phyloP scores from a whole-genome alignment of 345 rosid species.

The Pistacia atlantica region DNA sequence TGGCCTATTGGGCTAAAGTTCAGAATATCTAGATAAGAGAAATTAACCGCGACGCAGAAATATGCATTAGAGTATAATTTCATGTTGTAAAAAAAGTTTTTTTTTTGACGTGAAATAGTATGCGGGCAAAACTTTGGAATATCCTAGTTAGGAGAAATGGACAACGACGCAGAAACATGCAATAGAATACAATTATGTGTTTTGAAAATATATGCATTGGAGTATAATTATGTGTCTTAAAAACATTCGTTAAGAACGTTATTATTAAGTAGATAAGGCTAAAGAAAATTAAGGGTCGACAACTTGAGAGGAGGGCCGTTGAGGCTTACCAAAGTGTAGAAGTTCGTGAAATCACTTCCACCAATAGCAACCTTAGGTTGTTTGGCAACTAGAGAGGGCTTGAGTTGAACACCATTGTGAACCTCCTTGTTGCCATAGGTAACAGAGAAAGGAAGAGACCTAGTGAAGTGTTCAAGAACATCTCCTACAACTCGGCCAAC shows the following conservation, averaged over 20 bases:
- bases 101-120: too few species aligned
- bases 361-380: slow-evolving; percentile 66
- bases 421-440: slow-evolving; percentile 38
- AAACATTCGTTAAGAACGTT: too few species aligned
- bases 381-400: slow-evolving; percentile 52
- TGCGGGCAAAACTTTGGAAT: too few species aligned
- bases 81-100: too few species aligned
- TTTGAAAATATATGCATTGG: background rate
- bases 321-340: slow-evolving; percentile 58
- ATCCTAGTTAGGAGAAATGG: too few species aligned
- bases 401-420: slow-evolving; percentile 60
- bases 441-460: slow-evolving; percentile 46
- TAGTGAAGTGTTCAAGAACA: slow-evolving; percentile 57
- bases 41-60: too few species aligned
- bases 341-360: slow-evolving; percentile 62
- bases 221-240: too few species aligned
- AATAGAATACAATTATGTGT: background rate
- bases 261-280: too few species aligned
- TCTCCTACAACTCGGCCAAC: slow-evolving; percentile 75
- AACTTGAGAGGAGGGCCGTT: background rate
- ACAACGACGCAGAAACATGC: background rate
- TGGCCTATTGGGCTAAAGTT: too few species aligned
- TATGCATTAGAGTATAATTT: too few species aligned
- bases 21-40: too few species aligned
- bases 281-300: too few species aligned